Evolutionary conservation across 805 yeast genomes (phyloP), one percentile per base, ranked within the genome.

Genomic region (Spathaspora sp.): DNA sequence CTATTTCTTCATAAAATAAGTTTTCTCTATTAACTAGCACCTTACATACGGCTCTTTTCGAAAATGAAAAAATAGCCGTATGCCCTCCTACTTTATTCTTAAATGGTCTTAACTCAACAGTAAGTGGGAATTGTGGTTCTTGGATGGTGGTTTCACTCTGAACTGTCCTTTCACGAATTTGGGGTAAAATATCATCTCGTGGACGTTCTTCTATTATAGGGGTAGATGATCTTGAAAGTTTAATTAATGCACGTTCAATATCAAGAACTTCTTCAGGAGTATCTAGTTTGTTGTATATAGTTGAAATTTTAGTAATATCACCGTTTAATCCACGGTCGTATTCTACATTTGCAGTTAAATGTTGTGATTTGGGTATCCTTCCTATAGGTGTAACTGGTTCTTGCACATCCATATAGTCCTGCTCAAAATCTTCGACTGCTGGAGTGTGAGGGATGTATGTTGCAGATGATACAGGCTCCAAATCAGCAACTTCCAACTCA

Each of bases 61-160:
- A 87, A 64, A 94, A 94, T 57, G 93, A 81, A 72, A 93, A 94
- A 35, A 94, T 91, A 1, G 97, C 97, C 0, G 97, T 93, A 65
- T 94, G 99, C 0, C 99, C 99, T 7, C 99, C 99, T 19, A 94
- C 98, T 63, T 89, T 91, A 64, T 94, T 91, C 51, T 86, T 85
- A 69, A 92, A 93, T 1, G 98, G 98, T 49, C 89, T 82, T 52
- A 93, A 70, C 65, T 93, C 97, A 1, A 92, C 97, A 1, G 97
- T 88, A 29, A 90, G 69, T 2, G 91, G 87, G 57, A 76, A 87
- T 16, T 35, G 44, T 16, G 46, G 29, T 23, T 29, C 46, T 14
- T 23, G 16, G 11, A 18, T 16, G 17, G 17, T 16, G 17, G 17
- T 5, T 32, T 5, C 29, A 17, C 28, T 17, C 17, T 16, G 32